These are phyloP conservation scores for Gaertneriomyces semiglobifer DNA, from an alignment of 192 early-diverging fungal species.

Conservation along the genomic window DNA sequence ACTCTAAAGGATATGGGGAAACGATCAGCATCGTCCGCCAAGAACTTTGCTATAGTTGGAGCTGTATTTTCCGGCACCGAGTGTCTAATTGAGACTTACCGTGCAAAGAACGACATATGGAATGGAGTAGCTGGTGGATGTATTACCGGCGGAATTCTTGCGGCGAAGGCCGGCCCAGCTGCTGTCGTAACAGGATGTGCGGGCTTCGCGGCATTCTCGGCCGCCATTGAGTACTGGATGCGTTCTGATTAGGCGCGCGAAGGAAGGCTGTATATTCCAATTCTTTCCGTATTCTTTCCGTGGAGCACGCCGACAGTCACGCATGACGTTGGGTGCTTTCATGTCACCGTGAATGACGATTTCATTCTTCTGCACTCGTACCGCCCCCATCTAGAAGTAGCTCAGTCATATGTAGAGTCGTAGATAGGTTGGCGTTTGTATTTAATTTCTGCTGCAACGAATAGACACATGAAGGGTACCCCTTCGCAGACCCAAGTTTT, in stretches of 20 bases:
- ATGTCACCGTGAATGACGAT: too few species aligned
- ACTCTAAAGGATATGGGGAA: slow-evolving; percentile 87
- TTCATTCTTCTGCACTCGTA: too few species aligned
- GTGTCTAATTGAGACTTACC: slow-evolving; percentile 90
- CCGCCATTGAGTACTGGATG: slow-evolving; percentile 89
- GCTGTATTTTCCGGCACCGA: slow-evolving; percentile 90
- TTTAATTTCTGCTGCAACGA: too few species aligned
- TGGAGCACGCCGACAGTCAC: too few species aligned
- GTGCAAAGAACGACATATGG: slow-evolving; percentile 92
- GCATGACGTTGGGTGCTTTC: too few species aligned
- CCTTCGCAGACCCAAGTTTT: too few species aligned
- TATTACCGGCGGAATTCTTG: slow-evolving; percentile 76
- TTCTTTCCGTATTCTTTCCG: too few species aligned
- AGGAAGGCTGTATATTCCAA: too few species aligned
- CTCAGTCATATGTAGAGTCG: too few species aligned
- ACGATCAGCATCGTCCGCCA: slow-evolving; percentile 77
- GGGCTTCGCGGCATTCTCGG: slow-evolving; percentile 92
- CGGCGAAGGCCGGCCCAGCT: slow-evolving; percentile 62
- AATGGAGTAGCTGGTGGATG: slow-evolving; percentile 88
- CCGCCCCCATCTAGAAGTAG: too few species aligned
- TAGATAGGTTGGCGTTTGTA: too few species aligned
- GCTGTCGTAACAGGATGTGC: slow-evolving; percentile 77
- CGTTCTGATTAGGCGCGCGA: slow-evolving; percentile 15
- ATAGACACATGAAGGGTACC: too few species aligned
- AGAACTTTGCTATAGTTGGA: slow-evolving; percentile 89